Evolutionary conservation across 148 eudicot genomes (phyloP).

Genomic region (Selenicereus undatus): DNA sequence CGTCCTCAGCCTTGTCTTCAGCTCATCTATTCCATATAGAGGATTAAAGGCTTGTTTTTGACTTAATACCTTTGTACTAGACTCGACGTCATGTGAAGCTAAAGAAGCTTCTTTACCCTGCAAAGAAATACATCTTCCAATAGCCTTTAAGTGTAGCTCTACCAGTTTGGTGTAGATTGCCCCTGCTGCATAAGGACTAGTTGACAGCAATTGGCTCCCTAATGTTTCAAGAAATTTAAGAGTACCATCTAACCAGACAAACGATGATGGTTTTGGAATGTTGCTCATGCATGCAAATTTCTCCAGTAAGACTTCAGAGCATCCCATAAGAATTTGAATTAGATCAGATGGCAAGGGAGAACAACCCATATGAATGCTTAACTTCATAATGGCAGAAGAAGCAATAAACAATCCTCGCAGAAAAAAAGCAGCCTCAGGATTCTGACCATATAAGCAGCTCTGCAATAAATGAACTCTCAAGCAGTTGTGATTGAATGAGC

Average conservation of each 20-base stretch:
- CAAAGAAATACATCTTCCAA: constrained; percentile 82
- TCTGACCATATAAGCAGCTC: constrained; percentile 54
- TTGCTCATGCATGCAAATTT: constrained; percentile 45
- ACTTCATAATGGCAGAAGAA: constrained; percentile 62
- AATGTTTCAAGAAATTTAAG: constrained; percentile 70
- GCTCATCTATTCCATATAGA: constrained; percentile 42
- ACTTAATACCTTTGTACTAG: constrained; percentile 48
- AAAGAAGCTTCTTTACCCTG: constrained; percentile 72
- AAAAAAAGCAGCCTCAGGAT: constrained; percentile 61
- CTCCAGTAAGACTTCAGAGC: constrained; percentile 51
- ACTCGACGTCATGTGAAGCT: constrained; percentile 68
- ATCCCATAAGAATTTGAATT: constrained; percentile 43
- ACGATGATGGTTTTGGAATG: constrained; percentile 36
- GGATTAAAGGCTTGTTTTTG: constrained; percentile 25
- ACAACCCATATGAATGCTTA: constrained; percentile 47
- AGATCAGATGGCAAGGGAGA: constrained; percentile 40
- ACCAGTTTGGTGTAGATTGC: constrained; percentile 49
- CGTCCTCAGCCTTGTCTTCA: constrained; percentile 59
- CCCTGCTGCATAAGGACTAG: constrained; percentile 38
- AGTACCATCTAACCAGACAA: constrained; percentile 68
- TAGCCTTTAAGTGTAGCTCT: constrained; percentile 57
- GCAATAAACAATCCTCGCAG: constrained; percentile 68
- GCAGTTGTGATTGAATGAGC: constrained; percentile 29
- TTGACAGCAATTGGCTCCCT: constrained; percentile 46
- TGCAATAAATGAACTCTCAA: constrained; percentile 40